Evolutionary conservation across 2,329 filamentous ascomycete genomes (phyloP), one percentile per base, ranked within the genome.

Genomic region (Acrocalymma vagum): DNA sequence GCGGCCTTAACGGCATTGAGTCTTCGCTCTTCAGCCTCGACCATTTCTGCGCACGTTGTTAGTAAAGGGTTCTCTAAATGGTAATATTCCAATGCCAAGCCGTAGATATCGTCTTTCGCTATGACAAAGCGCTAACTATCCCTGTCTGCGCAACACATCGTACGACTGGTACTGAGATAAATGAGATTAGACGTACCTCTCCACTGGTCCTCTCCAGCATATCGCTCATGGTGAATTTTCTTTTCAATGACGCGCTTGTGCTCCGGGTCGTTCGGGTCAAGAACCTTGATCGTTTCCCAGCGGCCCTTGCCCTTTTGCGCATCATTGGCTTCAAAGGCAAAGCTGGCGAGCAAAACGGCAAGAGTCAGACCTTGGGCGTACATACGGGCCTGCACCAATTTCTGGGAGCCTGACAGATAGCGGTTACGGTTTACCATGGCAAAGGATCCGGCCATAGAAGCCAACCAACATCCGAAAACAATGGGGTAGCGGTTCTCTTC

Each of bases 151-250:
- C 9, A 30, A 38, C 9, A 30, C 5, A 5, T 11, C 18, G 22
- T 15, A 15, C 3, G 7, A 15, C 8, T 25, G 4, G 13, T 24
- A 4, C 15, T 16, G n/a, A 15, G 23, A 24, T 18, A 9, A 23
- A 15, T 8, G 8, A 10, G 11, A 24, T 8, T 9, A 27, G 51
- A 73, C 83, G 67, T 72, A 88, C 86, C 86, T 78, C 84, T 94
- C 94, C 94, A 99, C 61, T 96, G 80, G 71, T 97, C 92, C 75
- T 95, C 89, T 29, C 90, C 89, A 66, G 86, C 81, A 70, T 95
- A 94, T 51, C 88, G 80, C 77, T 95, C 90, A 74, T 91, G 88
- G 70, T 95, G 89, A 38, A 94, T 82, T 74, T 78, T 85, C 83
- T 92, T 93, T 81, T 95, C 89, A 55, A 95, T 88, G 55, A 91